Base-by-base conservation (phyloP, 805 yeast genomes). In the Cyberlindnera mrakii region DNA sequence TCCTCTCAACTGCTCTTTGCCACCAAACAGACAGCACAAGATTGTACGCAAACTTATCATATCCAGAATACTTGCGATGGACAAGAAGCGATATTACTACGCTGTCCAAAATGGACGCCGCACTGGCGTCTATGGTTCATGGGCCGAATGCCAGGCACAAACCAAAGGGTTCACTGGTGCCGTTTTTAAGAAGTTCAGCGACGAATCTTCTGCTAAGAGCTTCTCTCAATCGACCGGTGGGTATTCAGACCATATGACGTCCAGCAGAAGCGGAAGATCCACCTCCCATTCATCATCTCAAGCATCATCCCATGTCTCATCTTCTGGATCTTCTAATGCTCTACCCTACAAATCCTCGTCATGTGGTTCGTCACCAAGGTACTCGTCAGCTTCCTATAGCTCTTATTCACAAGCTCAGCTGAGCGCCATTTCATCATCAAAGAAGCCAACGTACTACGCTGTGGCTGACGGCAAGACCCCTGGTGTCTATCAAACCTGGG, bases 401-500 rank as follows among this genome's bases (percentile, higher is more conserved):
- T 23, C 27, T 23, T 23, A 10, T 16, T n/a, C 38, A 13, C 16
- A 17, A 25, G 30, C 18, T 9, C 23, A 37, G 13, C 33, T 13
- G 25, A 18, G 16, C 25, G n/a, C 14, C 31, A n/a, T 3, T 13
- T 29, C 8, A 30, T 11, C 20, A 30, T 14, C 39, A 10, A 35
- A 40, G 27, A 44, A 39, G 16, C 17, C 13, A 8, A 16, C 30
- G 8, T 74, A 51, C 49, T 80, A 80, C 48, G 85, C 84, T 0
- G 85, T 80, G 1, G 66, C 63, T 10, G 63, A 61, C 6, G 86
- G 87, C 2, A 63, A 30, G 14, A 44, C 43, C 1, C 54, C 63
- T 1, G 96, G 95, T 0, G 65, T 87, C 1, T 87, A 64, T 58
- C 51, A 42, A 6, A 61, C 59, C 20, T 88, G 96, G 96, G 55